Base-by-base conservation (phyloP, 116 monocot species). In the Zostera marina region DNA sequence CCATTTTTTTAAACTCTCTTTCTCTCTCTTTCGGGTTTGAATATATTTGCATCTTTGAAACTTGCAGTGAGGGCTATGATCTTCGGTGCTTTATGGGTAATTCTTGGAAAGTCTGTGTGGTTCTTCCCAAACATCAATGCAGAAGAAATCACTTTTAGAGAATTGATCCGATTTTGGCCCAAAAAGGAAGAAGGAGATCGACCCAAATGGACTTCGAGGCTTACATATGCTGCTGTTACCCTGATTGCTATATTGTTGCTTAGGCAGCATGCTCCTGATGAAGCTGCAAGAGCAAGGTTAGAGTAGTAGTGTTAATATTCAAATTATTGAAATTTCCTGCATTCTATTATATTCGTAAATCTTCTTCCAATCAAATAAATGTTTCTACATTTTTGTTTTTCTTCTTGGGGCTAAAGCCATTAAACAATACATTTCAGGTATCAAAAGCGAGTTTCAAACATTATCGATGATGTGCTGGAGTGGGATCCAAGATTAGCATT, bases 101-200 rank as follows among this genome's bases (percentile, higher is more conserved):
- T 90, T 60, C 80, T 89, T 57, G 98, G 98, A 26, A 98, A 87
- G 65, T 90, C 86, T 3, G 70, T 98, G 3, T 98, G 98, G 98
- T 75, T 98, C 66, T 98, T 98, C 71, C 98, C 98, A 23, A 98
- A 98, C 53, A 86, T 98, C 22, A 88, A 88, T 81, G 98, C 86
- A 0, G 98, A 98, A 64, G 98, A 98, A 70, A 90, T 91, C 23
- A 98, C 98, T 26, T 90, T 98, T 52, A 75, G 75, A 54, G 98
- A 98, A 68, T 62, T 98, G 51, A 63, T 98, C 41, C 76, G 81
- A 25, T 98, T 98, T 73, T 98, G 91, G 98, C 98, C 98, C 9
- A 73, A 78, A 67, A 98, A 79, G 63, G 98, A 98, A 52, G 98
- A 98, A 60, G 83, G 58, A 14, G 98, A 86, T 58, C 75, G 68